Conservation (phyloP, 1,284 basidiomycete genomes). For the Entoloma clypeatum region DNA sequence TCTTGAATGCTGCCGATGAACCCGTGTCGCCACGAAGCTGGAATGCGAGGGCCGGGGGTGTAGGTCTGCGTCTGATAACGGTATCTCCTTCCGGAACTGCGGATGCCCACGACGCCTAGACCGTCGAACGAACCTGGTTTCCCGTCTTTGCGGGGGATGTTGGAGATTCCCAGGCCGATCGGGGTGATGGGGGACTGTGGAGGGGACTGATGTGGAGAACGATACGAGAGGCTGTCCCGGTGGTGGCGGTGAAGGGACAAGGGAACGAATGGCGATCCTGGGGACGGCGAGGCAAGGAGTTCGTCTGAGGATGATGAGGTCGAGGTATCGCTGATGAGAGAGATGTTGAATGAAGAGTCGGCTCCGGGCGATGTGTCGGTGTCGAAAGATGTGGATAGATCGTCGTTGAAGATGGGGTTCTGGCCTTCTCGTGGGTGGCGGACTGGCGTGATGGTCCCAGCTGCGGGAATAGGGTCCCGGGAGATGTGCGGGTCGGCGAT, state of each 20-base stretch:
- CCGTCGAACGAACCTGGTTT: conserved; percentile 12
- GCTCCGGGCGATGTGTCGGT: neutral
- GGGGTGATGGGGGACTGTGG: conserved; percentile 7
- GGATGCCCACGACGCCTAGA: conserved; percentile 12
- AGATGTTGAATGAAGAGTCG: conserved; percentile 6
- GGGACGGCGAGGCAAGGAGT: neutral
- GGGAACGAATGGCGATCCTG: conserved; percentile 2
- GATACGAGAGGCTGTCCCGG: neutral
- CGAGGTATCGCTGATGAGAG: conserved; percentile 13
- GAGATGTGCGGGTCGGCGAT: conserved; percentile 7
- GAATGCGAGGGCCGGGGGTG: conserved; percentile 12
- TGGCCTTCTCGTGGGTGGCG: no score
- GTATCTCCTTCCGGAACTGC: conserved; percentile 6
- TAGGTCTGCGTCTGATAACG: conserved; percentile 3
- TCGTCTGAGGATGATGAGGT: conserved; percentile 8
- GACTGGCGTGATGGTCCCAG: no score
- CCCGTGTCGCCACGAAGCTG: no score
- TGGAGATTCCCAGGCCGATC: conserved; percentile 14
- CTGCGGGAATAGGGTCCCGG: neutral
- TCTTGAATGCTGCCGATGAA: neutral
- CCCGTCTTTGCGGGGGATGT: conserved; percentile 13
- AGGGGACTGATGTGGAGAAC: no score
- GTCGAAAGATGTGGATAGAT: neutral
- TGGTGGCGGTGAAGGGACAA: conserved; percentile 8
- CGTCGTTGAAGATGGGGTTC: no score